Conservation (phyloP, 495 filamentous ascomycete species). For the Penicillium bovifimosum region DNA sequence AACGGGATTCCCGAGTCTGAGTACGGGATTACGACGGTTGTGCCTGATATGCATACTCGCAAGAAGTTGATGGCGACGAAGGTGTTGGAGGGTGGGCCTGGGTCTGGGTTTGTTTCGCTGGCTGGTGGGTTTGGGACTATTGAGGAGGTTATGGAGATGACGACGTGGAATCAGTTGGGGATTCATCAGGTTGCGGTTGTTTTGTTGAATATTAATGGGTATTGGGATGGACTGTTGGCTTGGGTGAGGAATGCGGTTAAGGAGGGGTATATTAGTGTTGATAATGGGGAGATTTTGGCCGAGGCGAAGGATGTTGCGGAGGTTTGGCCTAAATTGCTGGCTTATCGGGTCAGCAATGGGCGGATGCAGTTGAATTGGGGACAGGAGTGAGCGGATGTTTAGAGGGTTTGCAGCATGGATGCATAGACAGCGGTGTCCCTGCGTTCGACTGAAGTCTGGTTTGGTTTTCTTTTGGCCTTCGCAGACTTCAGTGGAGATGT, state of each 20-base stretch:
- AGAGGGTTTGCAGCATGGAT: background rate
- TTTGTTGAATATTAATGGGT: slow-evolving; percentile 80
- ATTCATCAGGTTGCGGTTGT: slow-evolving; percentile 82
- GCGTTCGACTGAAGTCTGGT: background rate
- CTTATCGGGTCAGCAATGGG: slow-evolving; percentile 69
- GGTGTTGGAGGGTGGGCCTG: slow-evolving; percentile 72
- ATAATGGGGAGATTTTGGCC: slow-evolving; percentile 67
- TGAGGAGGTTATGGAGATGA: slow-evolving; percentile 94
- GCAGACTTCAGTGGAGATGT: background rate
- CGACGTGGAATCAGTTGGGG: slow-evolving; percentile 95
- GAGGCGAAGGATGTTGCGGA: slow-evolving; percentile 69
- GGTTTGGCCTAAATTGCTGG: slow-evolving; percentile 60
- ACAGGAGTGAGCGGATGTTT: slow-evolving; percentile 43
- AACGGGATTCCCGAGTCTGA: slow-evolving; percentile 57
- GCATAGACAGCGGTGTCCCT: background rate
- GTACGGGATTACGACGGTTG: slow-evolving; percentile 81
- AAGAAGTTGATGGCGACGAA: slow-evolving; percentile 88
- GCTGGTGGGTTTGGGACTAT: slow-evolving; percentile 90
- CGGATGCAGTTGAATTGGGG: slow-evolving; percentile 80
- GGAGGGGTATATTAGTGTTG: slow-evolving; percentile 65
- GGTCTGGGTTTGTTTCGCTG: slow-evolving; percentile 85
- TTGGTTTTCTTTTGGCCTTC: background rate
- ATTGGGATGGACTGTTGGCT: slow-evolving; percentile 76
- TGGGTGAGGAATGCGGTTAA: slow-evolving; percentile 79
- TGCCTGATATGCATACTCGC: slow-evolving; percentile 90